These are phyloP conservation scores for Coemansia sp. DNA, from an alignment of 192 early-diverging fungal genomes.

Conservation along the genomic window DNA sequence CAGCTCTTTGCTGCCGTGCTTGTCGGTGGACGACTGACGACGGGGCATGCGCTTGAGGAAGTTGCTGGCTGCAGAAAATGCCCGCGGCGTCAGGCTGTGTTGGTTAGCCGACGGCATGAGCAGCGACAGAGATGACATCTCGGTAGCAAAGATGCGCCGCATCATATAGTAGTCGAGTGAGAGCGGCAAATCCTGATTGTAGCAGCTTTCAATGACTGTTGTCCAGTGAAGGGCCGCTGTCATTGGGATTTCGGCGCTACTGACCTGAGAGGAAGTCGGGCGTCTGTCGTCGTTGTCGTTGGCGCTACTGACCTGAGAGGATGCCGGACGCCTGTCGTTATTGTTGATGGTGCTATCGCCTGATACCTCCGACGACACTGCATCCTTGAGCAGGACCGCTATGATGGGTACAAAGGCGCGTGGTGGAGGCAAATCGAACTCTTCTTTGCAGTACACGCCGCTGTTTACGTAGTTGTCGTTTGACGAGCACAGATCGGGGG, in stretches of 20 bases:
- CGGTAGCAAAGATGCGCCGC: constrained; percentile 48
- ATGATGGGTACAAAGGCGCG: constrained; percentile 51
- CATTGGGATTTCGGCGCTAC: background rate
- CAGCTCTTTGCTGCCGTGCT: constrained; percentile 22
- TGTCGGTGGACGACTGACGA: constrained; percentile 28
- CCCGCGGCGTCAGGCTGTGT: constrained; percentile 15
- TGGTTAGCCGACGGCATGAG: constrained; percentile 13
- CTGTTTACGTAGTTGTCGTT: constrained; percentile 48
- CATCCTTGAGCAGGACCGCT: constrained; percentile 53
- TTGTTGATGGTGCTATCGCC: background rate
- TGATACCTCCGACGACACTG: constrained; percentile 30
- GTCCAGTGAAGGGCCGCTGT: constrained; percentile 23
- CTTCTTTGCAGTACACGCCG: constrained; percentile 41
- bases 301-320: background rate
- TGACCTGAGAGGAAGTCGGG: background rate
- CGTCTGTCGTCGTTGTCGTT: background rate
- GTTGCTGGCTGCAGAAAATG: constrained; percentile 26
- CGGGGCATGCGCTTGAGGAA: constrained; percentile 51
- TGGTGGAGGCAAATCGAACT: constrained; percentile 40
- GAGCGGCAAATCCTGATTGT: constrained; percentile 26
- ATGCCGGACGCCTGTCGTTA: background rate
- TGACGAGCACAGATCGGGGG: constrained; percentile 41
- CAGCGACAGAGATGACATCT: constrained; percentile 26
- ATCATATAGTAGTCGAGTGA: constrained; percentile 48
- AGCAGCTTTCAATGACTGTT: constrained; percentile 26